Evolutionary conservation across 768 basidiomycete species (phyloP).

Genomic region (Nidularia sp.): DNA sequence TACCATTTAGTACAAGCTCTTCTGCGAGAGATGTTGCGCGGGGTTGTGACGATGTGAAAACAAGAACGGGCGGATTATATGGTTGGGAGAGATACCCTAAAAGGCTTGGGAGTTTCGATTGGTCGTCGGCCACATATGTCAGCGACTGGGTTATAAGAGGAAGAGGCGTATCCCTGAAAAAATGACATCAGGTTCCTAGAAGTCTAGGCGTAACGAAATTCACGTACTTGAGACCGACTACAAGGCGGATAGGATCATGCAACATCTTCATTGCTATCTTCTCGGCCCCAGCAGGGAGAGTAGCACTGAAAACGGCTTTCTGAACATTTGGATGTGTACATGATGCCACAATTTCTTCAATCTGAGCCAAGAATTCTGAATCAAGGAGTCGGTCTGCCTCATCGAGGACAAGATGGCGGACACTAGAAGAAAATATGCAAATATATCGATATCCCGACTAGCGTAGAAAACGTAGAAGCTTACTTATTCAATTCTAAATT

Average conservation of each 20-base stretch:
- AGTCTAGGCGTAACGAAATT: neutral
- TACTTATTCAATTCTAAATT: slow-evolving; percentile 71
- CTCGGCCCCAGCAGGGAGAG: slow-evolving; percentile 85
- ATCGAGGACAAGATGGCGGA: slow-evolving; percentile 82
- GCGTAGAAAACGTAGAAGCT: slow-evolving; percentile 17
- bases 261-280: slow-evolving; percentile 85
- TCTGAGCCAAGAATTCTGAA: slow-evolving; percentile 81
- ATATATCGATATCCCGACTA: neutral
- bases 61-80: slow-evolving; percentile 85
- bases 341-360: slow-evolving; percentile 79
- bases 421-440: slow-evolving; percentile 39
- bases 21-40: slow-evolving; percentile 77
- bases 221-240: slow-evolving; percentile 93
- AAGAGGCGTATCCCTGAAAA: slow-evolving; percentile 82
- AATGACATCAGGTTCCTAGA: slow-evolving; percentile 2
- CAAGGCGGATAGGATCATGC: slow-evolving; percentile 81
- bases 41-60: slow-evolving; percentile 90
- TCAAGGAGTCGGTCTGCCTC: slow-evolving; percentile 93
- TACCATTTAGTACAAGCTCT: slow-evolving; percentile 75
- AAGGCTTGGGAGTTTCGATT: slow-evolving; percentile 91
- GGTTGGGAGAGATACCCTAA: slow-evolving; percentile 74
- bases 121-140: slow-evolving; percentile 88
- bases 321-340: slow-evolving; percentile 69
- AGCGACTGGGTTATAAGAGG: slow-evolving; percentile 87
- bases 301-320: slow-evolving; percentile 93